A percentile compares a stretch with the other conserved stretches of the same genome.
These are phyloP conservation scores for Thymus quinquecostatus DNA, from an alignment of 257 asterid species.

Conservation along the genomic window DNA sequence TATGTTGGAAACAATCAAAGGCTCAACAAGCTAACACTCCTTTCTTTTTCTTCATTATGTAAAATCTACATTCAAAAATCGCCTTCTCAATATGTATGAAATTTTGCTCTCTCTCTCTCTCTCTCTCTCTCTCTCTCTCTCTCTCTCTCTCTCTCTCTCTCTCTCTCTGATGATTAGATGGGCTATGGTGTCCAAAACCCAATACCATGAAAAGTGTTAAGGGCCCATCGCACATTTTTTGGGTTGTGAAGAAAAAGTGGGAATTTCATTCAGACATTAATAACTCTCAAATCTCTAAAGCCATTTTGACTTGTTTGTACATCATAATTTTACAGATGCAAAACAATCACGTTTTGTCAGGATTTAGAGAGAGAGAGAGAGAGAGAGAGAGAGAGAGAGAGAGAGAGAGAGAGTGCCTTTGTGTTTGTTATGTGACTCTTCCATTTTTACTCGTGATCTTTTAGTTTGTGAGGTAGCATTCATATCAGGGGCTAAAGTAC, in stretches of 20 bases:
- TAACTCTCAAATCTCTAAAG: conserved; percentile 28
- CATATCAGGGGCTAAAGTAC: conserved; percentile 16
- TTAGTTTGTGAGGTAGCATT: conserved; percentile 22
- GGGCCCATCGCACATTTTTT: conserved; percentile 34
- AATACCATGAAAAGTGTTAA: conserved; percentile 6
- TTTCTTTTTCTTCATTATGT: conserved; percentile 21
- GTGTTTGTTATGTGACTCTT: conserved; percentile 6
- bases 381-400: conserved; percentile 2
- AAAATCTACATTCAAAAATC: background rate
- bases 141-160: too few species aligned
- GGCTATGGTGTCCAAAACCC: conserved; percentile 25
- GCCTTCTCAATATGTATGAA: too few species aligned
- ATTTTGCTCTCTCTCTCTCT: too few species aligned
- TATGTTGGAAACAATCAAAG: conserved; percentile 69
- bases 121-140: too few species aligned
- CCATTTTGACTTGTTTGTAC: conserved; percentile 40
- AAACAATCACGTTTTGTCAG: conserved; percentile 48
- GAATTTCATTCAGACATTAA: conserved; percentile 28
- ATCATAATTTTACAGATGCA: conserved; percentile 29
- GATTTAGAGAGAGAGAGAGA: conserved; percentile 6
- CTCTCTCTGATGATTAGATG: conserved; percentile 31
- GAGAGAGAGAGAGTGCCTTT: conserved; percentile 1
- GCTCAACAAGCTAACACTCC: conserved; percentile 40
- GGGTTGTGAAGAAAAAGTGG: conserved; percentile 23
- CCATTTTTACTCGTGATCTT: background rate